Percentiles rank a stretch among this genome's conserved stretches.
phyloP scores from a whole-genome alignment of 441 rosid species.

The Hypseocharis bilobata region DNA sequence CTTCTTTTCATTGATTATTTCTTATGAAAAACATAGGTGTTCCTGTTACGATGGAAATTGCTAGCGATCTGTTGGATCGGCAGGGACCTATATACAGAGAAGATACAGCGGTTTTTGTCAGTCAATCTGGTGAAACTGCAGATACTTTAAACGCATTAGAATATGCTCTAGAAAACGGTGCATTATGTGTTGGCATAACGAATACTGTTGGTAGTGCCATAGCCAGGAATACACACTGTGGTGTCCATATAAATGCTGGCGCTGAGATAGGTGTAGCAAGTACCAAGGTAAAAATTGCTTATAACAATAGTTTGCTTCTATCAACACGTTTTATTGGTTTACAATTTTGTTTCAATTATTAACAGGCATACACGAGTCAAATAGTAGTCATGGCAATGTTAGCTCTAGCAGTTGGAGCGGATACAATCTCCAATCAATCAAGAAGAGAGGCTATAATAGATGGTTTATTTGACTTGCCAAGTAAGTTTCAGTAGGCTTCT shows the following conservation, averaged over 20 bases:
- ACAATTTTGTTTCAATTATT: constrained; percentile 8
- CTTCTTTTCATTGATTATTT: not conserved
- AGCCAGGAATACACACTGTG: constrained; percentile 84
- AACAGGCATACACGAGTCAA: constrained; percentile 91
- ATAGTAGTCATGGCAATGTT: constrained; percentile 93
- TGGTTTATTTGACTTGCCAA: constrained; percentile 67
- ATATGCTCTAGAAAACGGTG: constrained; percentile 77
- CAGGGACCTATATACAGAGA: constrained; percentile 94
- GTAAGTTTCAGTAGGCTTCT: constrained; percentile 29
- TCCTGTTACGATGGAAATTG: constrained; percentile 92
- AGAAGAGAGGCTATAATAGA: constrained; percentile 75
- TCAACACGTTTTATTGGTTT: not conserved
- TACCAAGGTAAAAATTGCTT: constrained; percentile 49
- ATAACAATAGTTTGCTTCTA: not conserved
- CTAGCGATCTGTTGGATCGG: constrained; percentile 89
- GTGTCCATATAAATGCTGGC: constrained; percentile 90
- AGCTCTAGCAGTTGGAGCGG: constrained; percentile 81
- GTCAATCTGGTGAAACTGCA: constrained; percentile 99
- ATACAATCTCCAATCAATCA: constrained; percentile 54
- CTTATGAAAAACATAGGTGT: constrained; percentile 39
- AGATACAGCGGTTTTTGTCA: constrained; percentile 92
- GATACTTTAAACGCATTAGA: constrained; percentile 82
- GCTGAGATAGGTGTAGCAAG: constrained; percentile 95
- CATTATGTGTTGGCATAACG: constrained; percentile 91
- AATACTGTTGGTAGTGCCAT: constrained; percentile 94